Evolutionary conservation across 768 basidiomycete genomes (phyloP).

Genomic region (Gautieria morchelliformis): DNA sequence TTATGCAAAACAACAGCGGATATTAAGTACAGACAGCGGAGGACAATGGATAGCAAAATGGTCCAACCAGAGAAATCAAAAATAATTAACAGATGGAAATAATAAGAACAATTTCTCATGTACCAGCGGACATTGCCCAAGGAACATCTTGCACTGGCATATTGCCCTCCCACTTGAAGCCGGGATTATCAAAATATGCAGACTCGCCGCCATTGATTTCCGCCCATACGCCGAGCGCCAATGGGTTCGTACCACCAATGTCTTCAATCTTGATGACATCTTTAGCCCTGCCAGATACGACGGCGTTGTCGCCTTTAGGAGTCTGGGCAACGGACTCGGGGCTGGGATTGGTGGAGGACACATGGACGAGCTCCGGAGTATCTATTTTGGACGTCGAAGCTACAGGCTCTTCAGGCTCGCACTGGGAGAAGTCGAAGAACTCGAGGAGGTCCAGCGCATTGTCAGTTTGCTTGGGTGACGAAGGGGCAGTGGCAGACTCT

Average conservation of each 20-base stretch:
- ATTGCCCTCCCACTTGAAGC: conserved; percentile 67
- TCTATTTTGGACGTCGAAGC: conserved; percentile 52
- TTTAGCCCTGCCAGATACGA: not conserved
- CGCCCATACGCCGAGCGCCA: conserved; percentile 48
- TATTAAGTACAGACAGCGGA: conserved; percentile 10
- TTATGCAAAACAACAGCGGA: conserved; percentile 5
- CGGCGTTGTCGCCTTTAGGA: conserved; percentile 32
- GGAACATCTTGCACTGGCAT: conserved; percentile 59
- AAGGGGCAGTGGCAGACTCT: conserved; percentile 26
- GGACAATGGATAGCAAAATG: not conserved
- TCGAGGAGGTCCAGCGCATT: conserved; percentile 44
- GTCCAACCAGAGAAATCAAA: conserved; percentile 4
- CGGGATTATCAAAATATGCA: conserved; percentile 45
- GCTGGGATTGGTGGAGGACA: conserved; percentile 68
- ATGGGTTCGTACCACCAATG: conserved; percentile 34
- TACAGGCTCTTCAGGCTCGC: conserved; percentile 44
- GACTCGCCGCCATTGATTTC: conserved; percentile 73
- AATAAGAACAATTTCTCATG: not conserved
- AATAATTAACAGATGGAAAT: conserved; percentile 8
- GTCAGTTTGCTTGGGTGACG: conserved; percentile 24
- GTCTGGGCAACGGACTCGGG: conserved; percentile 65
- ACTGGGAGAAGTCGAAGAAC: conserved; percentile 63
- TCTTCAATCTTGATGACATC: conserved; percentile 28
- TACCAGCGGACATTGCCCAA: conserved; percentile 46
- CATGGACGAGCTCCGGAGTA: conserved; percentile 63